A percentile compares a stretch with the other conserved stretches of the same genome.
These are phyloP conservation scores for Alternaria arborescens DNA, from an alignment of 2,329 filamentous ascomycete genomes.

Conservation along the genomic window DNA sequence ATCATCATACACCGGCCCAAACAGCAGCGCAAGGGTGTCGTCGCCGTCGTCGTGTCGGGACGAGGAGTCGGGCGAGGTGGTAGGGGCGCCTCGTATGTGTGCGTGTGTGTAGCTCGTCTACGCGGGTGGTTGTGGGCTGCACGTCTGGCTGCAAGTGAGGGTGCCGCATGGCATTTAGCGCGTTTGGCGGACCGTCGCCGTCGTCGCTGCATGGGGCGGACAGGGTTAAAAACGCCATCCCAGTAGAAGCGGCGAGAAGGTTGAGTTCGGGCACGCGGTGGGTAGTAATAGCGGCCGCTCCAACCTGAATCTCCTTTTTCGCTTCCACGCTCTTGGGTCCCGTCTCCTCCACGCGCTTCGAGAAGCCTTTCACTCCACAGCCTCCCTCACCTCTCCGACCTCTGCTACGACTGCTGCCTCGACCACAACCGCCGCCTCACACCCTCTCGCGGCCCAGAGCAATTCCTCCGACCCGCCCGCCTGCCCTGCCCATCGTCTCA, in stretches of 20 bases:
- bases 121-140: constrained; percentile 13
- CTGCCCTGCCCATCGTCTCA: constrained; percentile 9
- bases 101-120: neutral
- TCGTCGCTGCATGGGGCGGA: constrained; percentile 35
- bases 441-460: neutral
- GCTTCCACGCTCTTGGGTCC: constrained; percentile 45
- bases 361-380: constrained; percentile 36
- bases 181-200: constrained; percentile 35
- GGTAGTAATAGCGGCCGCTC: constrained; percentile 46
- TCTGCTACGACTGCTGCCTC: neutral
- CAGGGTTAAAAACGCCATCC: constrained; percentile 31
- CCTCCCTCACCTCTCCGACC: constrained; percentile 13
- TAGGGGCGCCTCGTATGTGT: constrained; percentile 1
- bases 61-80: neutral
- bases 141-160: constrained; percentile 19
- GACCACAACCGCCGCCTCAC: constrained; percentile 1
- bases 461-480: constrained; percentile 7
- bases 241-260: constrained; percentile 39
- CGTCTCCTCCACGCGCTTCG: constrained; percentile 45
- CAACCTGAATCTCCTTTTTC: constrained; percentile 47
- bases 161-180: constrained; percentile 25
- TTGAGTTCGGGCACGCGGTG: constrained; percentile 38
- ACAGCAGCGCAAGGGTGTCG: neutral
- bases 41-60: neutral
- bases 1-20: neutral